Conservation (phyloP, 495 filamentous ascomycete genomes). For the Aspergillus cavernicola region DNA sequence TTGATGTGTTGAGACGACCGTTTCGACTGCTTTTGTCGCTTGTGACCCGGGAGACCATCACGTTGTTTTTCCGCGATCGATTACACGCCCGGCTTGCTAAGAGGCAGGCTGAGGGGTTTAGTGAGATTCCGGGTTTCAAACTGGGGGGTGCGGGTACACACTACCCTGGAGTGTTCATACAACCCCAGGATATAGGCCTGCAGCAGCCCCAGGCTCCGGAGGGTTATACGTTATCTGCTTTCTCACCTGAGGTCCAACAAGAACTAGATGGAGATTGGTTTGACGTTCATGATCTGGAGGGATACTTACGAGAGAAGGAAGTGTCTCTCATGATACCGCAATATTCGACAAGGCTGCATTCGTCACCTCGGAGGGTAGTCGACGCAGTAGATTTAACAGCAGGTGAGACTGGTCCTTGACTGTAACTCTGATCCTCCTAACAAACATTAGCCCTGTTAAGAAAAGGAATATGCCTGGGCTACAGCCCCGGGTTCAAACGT, state of each 20-base stretch:
- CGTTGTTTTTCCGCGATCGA: neutral
- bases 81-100: neutral
- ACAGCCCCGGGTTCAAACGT: neutral
- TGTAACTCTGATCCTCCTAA: too few species aligned
- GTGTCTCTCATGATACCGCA: neutral
- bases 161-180: neutral
- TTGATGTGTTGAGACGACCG: neutral
- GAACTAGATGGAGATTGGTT: constrained; percentile 1
- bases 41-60: neutral
- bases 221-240: neutral
- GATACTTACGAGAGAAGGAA: neutral
- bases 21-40: neutral
- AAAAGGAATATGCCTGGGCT: neutral
- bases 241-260: neutral
- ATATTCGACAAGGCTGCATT: neutral
- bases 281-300: neutral
- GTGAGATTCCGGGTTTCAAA: neutral
- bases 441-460: neutral
- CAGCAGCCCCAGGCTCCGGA: neutral
- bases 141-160: constrained; percentile 1
- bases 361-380: neutral
- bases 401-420: neutral
- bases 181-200: neutral
- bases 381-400: neutral
- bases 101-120: neutral